These are phyloP conservation scores for Teratosphaeria pseudoeucalypti DNA, from an alignment of 2,329 filamentous ascomycete species.

Conservation along the genomic window DNA sequence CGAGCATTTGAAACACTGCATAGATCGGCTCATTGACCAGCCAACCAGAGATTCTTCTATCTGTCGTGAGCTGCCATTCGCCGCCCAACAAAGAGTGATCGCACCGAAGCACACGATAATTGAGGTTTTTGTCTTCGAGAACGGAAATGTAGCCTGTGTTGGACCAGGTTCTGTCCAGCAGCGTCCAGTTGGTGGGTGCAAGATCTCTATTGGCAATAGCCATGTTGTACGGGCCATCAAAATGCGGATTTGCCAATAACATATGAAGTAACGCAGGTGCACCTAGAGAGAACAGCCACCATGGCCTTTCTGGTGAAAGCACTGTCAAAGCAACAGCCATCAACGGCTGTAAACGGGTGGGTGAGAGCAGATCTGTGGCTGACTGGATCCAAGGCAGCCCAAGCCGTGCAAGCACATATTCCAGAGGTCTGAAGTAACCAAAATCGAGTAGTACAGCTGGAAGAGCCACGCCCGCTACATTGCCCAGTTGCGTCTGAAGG, in stretches of 20 bases:
- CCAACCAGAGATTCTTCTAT: slow-evolving; percentile 30
- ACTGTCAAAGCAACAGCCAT: slow-evolving; percentile 55
- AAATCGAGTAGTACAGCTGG: slow-evolving; percentile 25
- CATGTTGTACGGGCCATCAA: slow-evolving; percentile 51
- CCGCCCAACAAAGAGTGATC: slow-evolving; percentile 91
- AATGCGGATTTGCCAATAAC: slow-evolving; percentile 62
- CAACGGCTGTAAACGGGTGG: slow-evolving; percentile 61
- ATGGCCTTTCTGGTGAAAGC: slow-evolving; percentile 53
- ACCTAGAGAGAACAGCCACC: slow-evolving; percentile 47
- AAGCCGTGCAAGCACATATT: slow-evolving; percentile 1
- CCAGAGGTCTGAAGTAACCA: slow-evolving; percentile 5
- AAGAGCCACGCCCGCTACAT: slow-evolving; percentile 42
- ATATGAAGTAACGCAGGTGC: slow-evolving; percentile 66
- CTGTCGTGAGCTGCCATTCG: slow-evolving; percentile 61
- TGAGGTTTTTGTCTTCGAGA: slow-evolving; percentile 59
- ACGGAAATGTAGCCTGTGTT: slow-evolving; percentile 88
- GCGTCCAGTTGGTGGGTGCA: slow-evolving; percentile 53
- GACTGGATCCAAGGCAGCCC: slow-evolving; percentile 22
- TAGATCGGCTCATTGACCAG: slow-evolving; percentile 77
- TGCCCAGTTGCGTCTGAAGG: slow-evolving; percentile 2
- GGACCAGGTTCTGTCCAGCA: slow-evolving; percentile 76
- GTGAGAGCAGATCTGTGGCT: slow-evolving; percentile 43
- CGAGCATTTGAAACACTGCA: slow-evolving; percentile 89
- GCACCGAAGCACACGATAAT: slow-evolving; percentile 76
- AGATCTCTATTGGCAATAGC: slow-evolving; percentile 57